Evolutionary conservation across 495 filamentous ascomycete genomes (phyloP).

Genomic region (Platismatia glauca): DNA sequence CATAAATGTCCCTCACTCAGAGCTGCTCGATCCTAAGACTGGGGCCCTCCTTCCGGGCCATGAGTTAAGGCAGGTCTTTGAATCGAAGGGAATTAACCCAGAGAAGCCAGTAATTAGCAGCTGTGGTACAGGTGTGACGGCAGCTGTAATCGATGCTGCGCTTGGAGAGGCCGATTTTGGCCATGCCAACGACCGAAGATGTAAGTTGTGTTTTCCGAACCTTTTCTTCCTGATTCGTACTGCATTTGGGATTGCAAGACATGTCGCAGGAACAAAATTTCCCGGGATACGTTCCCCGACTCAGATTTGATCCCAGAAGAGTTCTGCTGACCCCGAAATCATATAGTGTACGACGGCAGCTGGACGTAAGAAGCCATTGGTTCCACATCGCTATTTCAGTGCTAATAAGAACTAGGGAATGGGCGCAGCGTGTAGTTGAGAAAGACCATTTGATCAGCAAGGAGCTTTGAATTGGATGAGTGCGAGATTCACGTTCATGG

Average conservation of each 20-base stretch:
- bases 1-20: conserved; percentile 69
- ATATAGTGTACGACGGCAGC: conserved; percentile 96
- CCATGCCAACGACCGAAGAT: conserved; percentile 53
- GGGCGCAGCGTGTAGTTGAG: conserved; percentile 61
- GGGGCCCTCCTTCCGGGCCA: conserved; percentile 68
- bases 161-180: conserved; percentile 69
- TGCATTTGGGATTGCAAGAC: too few species aligned
- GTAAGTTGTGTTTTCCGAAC: too few species aligned
- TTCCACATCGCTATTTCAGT: not conserved
- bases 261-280: too few species aligned
- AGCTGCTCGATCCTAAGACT: conserved; percentile 70
- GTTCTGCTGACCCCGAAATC: too few species aligned
- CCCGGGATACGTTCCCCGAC: too few species aligned
- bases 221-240: too few species aligned
- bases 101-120: conserved; percentile 77
- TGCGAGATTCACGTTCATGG: not conserved
- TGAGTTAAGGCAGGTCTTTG: conserved; percentile 67
- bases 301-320: too few species aligned
- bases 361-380: conserved; percentile 73
- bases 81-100: conserved; percentile 65
- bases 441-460: conserved; percentile 54
- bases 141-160: conserved; percentile 84
- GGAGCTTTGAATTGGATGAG: conserved; percentile 18
- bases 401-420: conserved; percentile 47
- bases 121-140: conserved; percentile 93